Base-by-base conservation (phyloP, 2,329 filamentous ascomycete species). In the Intubia oerlemansii region DNA sequence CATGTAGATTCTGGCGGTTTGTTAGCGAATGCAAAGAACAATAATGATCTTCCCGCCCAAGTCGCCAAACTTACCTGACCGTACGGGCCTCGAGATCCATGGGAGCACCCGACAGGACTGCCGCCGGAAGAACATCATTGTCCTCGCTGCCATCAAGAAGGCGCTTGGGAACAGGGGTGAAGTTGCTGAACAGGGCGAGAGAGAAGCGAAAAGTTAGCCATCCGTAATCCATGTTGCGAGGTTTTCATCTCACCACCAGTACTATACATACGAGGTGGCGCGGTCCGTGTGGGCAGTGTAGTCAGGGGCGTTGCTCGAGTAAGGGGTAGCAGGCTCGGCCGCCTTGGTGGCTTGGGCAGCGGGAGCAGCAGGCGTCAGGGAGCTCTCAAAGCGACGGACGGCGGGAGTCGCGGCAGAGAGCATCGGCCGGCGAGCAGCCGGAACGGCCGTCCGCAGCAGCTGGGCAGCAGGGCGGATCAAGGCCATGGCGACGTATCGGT, bases 1-100 rank as follows among this genome's bases (percentile, higher is more conserved):
- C 44, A 76, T 71, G 61, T 78, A 95, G 53, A 98, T 98, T 45
- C 85, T 95, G 45, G n/a, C n/a, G n/a, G n/a, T n/a, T n/a, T n/a
- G n/a, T n/a, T n/a, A n/a, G n/a, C n/a, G n/a, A n/a, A n/a, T 33
- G 14, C 10, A 26, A 12, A 17, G 8, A 4, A n/a, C 8, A 7
- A n/a, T n/a, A 11, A 11, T 2, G 10, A 6, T 10, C 20, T 8
- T n/a, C n/a, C n/a, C n/a, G n/a, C n/a, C n/a, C n/a, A n/a, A n/a
- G n/a, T n/a, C n/a, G n/a, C n/a, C n/a, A n/a, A n/a, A n/a, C 63
- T 37, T 71, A 93, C 84, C 85, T 76, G 43, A 95, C 90, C 41
- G 78, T 85, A 42, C 88, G 72, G 37, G 79, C 84, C 57, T 98
- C 84, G 12, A 98, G 67, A 49, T 98, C 90, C 32, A 84, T 67